These are phyloP conservation scores for Suhomyces wounanorum DNA, from an alignment of 1,139 yeast species.

Conservation along the genomic window DNA sequence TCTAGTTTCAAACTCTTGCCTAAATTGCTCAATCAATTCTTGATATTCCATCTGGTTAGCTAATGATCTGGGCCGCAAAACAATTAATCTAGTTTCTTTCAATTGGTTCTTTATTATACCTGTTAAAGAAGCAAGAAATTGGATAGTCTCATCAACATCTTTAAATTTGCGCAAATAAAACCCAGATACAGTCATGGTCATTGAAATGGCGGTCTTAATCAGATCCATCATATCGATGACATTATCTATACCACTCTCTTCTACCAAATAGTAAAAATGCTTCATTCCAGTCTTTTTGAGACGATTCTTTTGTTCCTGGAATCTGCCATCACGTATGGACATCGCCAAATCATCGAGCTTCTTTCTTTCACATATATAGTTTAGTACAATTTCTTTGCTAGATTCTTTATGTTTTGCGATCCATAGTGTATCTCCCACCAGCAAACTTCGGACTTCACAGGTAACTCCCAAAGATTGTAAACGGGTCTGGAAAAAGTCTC, in stretches of 20 bases:
- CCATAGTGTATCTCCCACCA: constrained; percentile 92
- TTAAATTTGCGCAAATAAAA: constrained; percentile 71
- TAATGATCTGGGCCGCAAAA: constrained; percentile 53
- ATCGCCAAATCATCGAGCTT: constrained; percentile 80
- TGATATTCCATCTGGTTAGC: constrained; percentile 55
- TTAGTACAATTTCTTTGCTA: constrained; percentile 66
- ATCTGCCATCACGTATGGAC: constrained; percentile 87
- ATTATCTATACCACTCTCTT: constrained; percentile 55
- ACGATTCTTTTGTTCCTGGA: constrained; percentile 80
- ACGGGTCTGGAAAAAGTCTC: constrained; percentile 63
- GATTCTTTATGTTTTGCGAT: constrained; percentile 67
- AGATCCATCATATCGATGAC: constrained; percentile 57
- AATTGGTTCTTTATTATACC: constrained; percentile 44
- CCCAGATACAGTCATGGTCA: constrained; percentile 64
- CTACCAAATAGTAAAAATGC: constrained; percentile 78
- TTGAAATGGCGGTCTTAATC: constrained; percentile 74
- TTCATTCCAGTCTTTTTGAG: constrained; percentile 66
- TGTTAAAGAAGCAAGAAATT: constrained; percentile 62
- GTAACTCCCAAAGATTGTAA: constrained; percentile 52
- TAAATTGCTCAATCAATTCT: constrained; percentile 39
- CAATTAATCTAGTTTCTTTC: constrained; percentile 38
- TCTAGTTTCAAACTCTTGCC: constrained; percentile 41
- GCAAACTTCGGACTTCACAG: constrained; percentile 56
- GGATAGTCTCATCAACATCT: constrained; percentile 74
- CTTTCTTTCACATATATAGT: constrained; percentile 85